phyloP scores from a whole-genome alignment of 768 basidiomycete genomes.

The Lyophyllum semitale region DNA sequence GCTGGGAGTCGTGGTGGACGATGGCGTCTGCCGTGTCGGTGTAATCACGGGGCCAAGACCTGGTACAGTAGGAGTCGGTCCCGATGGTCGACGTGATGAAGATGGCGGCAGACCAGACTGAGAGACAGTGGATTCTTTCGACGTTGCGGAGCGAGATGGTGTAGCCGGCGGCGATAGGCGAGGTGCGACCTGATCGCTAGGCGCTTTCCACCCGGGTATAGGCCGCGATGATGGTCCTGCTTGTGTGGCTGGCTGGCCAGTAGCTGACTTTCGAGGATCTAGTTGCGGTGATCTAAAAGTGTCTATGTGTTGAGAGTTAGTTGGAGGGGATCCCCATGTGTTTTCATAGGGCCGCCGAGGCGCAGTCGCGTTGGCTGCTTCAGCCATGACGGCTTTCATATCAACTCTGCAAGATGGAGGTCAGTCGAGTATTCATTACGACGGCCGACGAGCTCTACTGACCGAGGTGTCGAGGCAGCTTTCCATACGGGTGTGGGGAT shows the following conservation, averaged over 20 bases:
- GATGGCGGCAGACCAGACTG: constrained; percentile 15
- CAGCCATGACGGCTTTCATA: constrained; percentile 86
- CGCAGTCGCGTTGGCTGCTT: constrained; percentile 37
- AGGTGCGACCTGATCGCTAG: constrained; percentile 2
- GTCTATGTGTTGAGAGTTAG: not conserved
- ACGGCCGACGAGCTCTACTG: constrained; percentile 20
- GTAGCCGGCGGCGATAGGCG: constrained; percentile 11
- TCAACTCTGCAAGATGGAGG: constrained; percentile 57
- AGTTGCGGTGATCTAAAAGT: not conserved
- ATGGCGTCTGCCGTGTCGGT: constrained; percentile 50
- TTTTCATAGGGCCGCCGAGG: constrained; percentile 9
- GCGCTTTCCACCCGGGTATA: constrained; percentile 5
- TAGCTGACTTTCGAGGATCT: not conserved
- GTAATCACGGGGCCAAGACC: constrained; percentile 67
- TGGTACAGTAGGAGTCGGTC: constrained; percentile 22
- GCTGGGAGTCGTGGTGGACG: constrained; percentile 19
- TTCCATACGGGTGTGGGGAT: constrained; percentile 48
- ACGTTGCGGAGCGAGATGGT: not conserved
- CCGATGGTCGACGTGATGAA: constrained; percentile 21
- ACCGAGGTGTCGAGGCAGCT: constrained; percentile 51
- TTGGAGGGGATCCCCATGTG: not conserved
- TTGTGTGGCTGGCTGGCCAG: not conserved
- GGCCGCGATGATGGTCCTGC: constrained; percentile 8
- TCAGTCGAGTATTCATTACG: constrained; percentile 4
- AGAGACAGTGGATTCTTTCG: not conserved